Base-by-base conservation (phyloP, 192 early-diverging fungal species). In the Piromyces sp. region DNA sequence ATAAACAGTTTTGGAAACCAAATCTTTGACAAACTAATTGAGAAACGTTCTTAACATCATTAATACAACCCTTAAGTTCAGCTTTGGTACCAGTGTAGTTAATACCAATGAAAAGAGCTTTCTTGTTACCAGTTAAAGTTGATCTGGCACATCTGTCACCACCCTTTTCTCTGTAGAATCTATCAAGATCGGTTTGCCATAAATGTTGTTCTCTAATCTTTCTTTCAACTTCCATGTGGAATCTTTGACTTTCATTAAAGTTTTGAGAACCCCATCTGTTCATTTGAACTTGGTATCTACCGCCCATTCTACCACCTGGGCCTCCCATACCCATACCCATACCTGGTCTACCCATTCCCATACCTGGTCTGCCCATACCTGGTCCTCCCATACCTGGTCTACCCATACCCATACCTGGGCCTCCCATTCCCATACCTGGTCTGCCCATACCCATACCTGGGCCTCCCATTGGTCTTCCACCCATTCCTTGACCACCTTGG, bases 71-170 rank as follows among this genome's bases (percentile, higher is more conserved):
- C 36, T 87, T 87, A 79, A 89, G 88, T 83, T 84, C 88, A 81
- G 87, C 87, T 78, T 83, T 82, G 78, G 81, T 85, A 79, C 84
- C 85, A 81, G 86, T 87, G 87, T 91, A 91, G 86, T 91, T 91
- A 84, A 88, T 89, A 30, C 88, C 88, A 79, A 89, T 86, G 28
- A 89, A 86, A 29, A 89, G 82, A 30, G 86, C 88, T 51, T 91
- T 87, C 6, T 51, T 51, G 6, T 51, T 51, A 51, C 42, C 42
- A 51, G 15, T 22, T 2, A 51, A 14, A 2, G 42, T 51, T 5
- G 42, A 51, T 51, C 42, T 51, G 14, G 22, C 42, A 51, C 42
- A 22, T 51, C 19, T 17, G 7, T 51, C 42, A 51, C 42, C 42
- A 51, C 42, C 42, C 6, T 22, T 51, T 51, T 51, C 42, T 51